Percentiles rank a stretch among this genome's conserved stretches.
phyloP scores from a whole-genome alignment of 257 asterid genomes.

The Solanum pinnatisectum region DNA sequence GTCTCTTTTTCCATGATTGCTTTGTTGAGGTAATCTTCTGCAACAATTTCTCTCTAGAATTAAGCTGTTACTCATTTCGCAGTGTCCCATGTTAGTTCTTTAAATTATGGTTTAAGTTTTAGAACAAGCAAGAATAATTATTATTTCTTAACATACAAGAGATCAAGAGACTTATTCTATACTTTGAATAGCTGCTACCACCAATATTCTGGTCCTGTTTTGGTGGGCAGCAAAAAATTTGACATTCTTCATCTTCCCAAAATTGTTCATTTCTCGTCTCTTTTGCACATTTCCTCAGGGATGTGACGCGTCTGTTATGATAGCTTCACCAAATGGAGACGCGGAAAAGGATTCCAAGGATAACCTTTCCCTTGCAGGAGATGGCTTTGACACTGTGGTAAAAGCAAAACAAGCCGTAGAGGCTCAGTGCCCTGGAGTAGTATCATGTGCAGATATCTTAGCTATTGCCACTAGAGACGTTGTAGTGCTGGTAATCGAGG shows the following conservation, averaged over 20 bases:
- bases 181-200: background rate
- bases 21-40: constrained; percentile 40
- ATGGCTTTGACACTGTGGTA: constrained; percentile 61
- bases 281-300: constrained; percentile 27
- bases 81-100: background rate
- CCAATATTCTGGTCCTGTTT: background rate
- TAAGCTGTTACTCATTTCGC: background rate
- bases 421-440: constrained; percentile 50
- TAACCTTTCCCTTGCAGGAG: constrained; percentile 69
- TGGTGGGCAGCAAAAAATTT: background rate
- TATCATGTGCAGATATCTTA: constrained; percentile 68
- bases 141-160: background rate
- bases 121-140: background rate
- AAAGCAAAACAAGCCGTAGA: constrained; percentile 71
- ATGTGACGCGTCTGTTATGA: constrained; percentile 64
- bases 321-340: constrained; percentile 49
- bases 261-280: background rate
- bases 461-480: constrained; percentile 68
- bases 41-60: background rate
- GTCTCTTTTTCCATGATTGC: constrained; percentile 74
- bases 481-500: constrained; percentile 33
- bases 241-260: background rate
- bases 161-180: background rate
- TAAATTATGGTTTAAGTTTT: background rate
- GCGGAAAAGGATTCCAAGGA: constrained; percentile 60